A percentile compares a stretch with the other conserved stretches of the same genome.
phyloP scores from a whole-genome alignment of 768 basidiomycete genomes.

The Lentinula sp. region DNA sequence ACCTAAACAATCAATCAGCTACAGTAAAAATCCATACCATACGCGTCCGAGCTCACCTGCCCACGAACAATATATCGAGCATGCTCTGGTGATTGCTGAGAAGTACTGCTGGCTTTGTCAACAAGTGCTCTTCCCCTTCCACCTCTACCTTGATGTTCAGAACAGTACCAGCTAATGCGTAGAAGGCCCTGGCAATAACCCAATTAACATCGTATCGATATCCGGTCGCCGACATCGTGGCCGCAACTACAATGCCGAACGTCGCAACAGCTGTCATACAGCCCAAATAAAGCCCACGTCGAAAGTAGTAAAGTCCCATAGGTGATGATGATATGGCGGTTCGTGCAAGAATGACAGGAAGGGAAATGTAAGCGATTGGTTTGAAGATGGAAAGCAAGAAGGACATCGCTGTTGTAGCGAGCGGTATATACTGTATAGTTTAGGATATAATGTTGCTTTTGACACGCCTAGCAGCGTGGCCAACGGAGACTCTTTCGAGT shows the following conservation, averaged over 20 bases:
- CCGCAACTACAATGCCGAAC: conserved; percentile 63
- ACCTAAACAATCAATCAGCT: conserved; percentile 30
- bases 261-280: conserved; percentile 66
- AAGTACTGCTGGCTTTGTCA: conserved; percentile 55
- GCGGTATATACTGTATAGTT: background rate
- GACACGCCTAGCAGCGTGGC: background rate
- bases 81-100: conserved; percentile 93
- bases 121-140: conserved; percentile 82
- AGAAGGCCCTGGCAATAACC: conserved; percentile 80
- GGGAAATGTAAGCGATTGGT: conserved; percentile 70
- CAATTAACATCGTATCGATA: conserved; percentile 76
- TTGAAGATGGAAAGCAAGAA: conserved; percentile 47
- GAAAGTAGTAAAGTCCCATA: conserved; percentile 64
- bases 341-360: conserved; percentile 63
- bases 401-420: conserved; percentile 41
- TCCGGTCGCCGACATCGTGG: conserved; percentile 62
- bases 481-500: background rate
- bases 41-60: conserved; percentile 46
- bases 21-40: conserved; percentile 4
- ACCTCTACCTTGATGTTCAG: conserved; percentile 69
- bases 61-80: conserved; percentile 80
- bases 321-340: conserved; percentile 52
- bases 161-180: conserved; percentile 53
- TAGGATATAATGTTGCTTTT: background rate
- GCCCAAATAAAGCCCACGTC: conserved; percentile 65